Base-by-base conservation (phyloP, 129 eudicot genomes). In the Tagetes patula region DNA sequence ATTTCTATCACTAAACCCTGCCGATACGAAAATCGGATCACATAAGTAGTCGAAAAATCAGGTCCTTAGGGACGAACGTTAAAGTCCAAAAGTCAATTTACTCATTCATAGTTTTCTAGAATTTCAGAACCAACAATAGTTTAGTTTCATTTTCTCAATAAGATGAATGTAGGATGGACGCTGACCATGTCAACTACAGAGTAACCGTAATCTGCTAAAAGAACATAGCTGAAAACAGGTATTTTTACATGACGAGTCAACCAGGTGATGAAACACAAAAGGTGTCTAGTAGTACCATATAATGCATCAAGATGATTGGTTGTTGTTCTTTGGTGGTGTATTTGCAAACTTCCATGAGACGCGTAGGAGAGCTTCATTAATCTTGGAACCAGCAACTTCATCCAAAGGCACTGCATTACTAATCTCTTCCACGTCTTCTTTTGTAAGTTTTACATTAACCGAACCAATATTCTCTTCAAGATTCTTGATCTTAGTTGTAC, bases 401-500 rank as follows among this genome's bases (percentile, higher is more conserved):
- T 80, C 79, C 14, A 59, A 5, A 9, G 83, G 87, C 50, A 86
- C 63, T 0, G 77, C 84, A 33, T 83, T 78, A 42, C 49, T 27
- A 56, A 86, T 82, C 79, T 81, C 84, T 43, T 72, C 77, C 55
- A 80, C 66, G 34, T 83, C 84, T 38, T 83, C 84, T 5, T 78
- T 14, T 20, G 80, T 77, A 52, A 77, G 91, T 69, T 83, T 86
- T 77, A 83, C 78, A 5, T 53, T 49, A 58, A 80, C 14, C 3
- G 87, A 67, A 66, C 83, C 85, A 49, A 82, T 14, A 66, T 85
- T 85, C 53, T 73, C 79, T 58, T 79, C 79, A 32, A 85, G 86
- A 80, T 85, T 85, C 81, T 83, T 86, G 30, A 80, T 69, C 77
- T 86, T 83, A 49, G 88, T 83, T 6, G 91, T 86, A 67, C 91